Percentiles rank a stretch among this genome's conserved stretches.
phyloP scores from a whole-genome alignment of 768 basidiomycete species.

The Cyclocybe cylindracea region DNA sequence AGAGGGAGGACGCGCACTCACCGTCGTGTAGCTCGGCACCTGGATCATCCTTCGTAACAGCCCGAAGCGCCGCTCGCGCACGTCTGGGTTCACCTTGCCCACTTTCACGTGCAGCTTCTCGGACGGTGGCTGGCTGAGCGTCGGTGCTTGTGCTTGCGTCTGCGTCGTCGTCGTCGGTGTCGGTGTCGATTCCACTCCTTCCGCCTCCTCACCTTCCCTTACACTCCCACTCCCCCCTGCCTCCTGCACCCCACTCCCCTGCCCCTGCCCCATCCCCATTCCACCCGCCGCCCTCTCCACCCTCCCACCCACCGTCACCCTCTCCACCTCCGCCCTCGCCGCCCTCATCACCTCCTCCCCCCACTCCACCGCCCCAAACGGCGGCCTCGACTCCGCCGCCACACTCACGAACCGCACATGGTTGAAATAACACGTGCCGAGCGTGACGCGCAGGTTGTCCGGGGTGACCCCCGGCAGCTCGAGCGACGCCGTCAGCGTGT shows the following conservation, averaged over 20 bases:
- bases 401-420: slow-evolving; percentile 50
- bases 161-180: slow-evolving; percentile 1
- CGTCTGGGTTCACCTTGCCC: slow-evolving; percentile 16
- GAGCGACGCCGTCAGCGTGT: slow-evolving; percentile 57
- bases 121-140: background rate
- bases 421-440: slow-evolving; percentile 63
- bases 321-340: slow-evolving; percentile 2
- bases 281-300: background rate
- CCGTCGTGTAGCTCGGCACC: slow-evolving; percentile 24
- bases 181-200: background rate
- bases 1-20: slow-evolving; percentile 13
- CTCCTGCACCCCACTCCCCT: background rate
- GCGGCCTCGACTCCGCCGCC: slow-evolving; percentile 43
- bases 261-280: slow-evolving; percentile 3
- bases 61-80: slow-evolving; percentile 27
- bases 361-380: slow-evolving; percentile 29
- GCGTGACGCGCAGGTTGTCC: slow-evolving; percentile 55
- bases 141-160: background rate
- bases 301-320: background rate
- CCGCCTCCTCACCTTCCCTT: slow-evolving; percentile 10
- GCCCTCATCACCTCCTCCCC: slow-evolving; percentile 1
- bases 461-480: slow-evolving; percentile 71
- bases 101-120: slow-evolving; percentile 2
- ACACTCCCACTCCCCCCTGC: background rate
- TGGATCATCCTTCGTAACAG: slow-evolving; percentile 24